phyloP scores from a whole-genome alignment of 495 filamentous ascomycete genomes.

The Tuber umbilicatum region DNA sequence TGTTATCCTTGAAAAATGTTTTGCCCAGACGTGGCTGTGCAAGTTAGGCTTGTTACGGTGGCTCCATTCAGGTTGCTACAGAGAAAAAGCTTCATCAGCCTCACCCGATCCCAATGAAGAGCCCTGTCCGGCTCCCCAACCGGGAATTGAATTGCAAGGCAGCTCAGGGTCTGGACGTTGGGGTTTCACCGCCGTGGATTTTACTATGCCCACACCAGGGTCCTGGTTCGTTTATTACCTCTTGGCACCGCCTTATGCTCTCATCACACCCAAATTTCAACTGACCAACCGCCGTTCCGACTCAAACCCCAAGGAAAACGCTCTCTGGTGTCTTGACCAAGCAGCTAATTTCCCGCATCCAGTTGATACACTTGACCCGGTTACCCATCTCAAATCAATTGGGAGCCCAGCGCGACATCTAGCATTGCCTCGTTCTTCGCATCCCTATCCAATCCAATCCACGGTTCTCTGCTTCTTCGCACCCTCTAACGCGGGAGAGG shows the following conservation, averaged over 20 bases:
- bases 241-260: neutral
- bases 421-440: slow-evolving; percentile 22
- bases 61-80: neutral
- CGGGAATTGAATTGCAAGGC: neutral
- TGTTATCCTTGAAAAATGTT: neutral
- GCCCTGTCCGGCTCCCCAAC: neutral
- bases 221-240: neutral
- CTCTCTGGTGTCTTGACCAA: neutral
- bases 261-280: neutral
- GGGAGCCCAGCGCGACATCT: neutral
- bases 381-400: slow-evolving; percentile 3
- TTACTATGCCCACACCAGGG: neutral
- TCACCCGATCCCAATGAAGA: neutral
- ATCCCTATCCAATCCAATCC: slow-evolving; percentile 25
- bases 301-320: neutral
- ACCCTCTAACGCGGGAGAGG: neutral
- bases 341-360: neutral
- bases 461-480: slow-evolving; percentile 8
- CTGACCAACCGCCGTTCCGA: neutral
- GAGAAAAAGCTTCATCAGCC: neutral
- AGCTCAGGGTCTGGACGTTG: neutral
- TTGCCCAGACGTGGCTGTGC: neutral
- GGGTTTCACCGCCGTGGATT: neutral
- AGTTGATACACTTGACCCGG: neutral
- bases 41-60: neutral